Evolutionary conservation across 768 basidiomycete species (phyloP), one percentile per base, ranked within the genome.

Genomic region (Suillus luteus): DNA sequence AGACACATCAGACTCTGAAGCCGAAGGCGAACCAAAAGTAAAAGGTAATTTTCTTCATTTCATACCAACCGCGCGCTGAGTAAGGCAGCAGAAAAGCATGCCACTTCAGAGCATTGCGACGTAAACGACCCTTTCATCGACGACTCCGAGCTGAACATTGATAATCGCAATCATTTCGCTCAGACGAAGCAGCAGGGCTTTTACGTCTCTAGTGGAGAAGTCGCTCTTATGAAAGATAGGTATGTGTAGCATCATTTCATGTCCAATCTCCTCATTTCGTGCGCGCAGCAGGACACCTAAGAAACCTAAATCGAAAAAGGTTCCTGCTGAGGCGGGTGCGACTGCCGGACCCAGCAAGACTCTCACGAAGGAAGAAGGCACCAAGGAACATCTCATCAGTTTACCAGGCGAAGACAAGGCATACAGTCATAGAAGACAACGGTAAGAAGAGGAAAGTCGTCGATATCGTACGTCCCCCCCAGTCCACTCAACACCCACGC

Each of bases 111-210:
- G 72, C 93, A 95, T 70, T 99, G 99, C 81, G 96, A 99, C 78
- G 81, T 89, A 22, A 79, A 82, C 0, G 97, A 99, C 77, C 91
- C 93, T 0, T 99, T 99, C 79, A 97, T 99, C 72, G 97, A 99
- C 81, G 97, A 99, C 77, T 93, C 94, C 1, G 96, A 99, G 72
- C 81, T 96, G 62, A 89, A 86, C 31, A 79, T 96, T 54, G 96
- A 99, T 79, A 88, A 96, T 72, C 89, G 96, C 5, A 95, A 91
- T 2, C 93, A 85, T 77, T 92, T 95, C 69, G 93, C 91, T 5
- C 89, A 93, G 75, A 96, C 96, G 5, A 93, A 91, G 75, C 93
- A 96, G 70, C 88, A 91, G 64, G 94, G 93, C 1, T 97, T 96
- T 80, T 96, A 95, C 71, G 95, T 98, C 11, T 92, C 90, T 7